These are phyloP conservation scores for Penicillium waksmanii DNA, from an alignment of 495 filamentous ascomycete species.

Conservation along the genomic window DNA sequence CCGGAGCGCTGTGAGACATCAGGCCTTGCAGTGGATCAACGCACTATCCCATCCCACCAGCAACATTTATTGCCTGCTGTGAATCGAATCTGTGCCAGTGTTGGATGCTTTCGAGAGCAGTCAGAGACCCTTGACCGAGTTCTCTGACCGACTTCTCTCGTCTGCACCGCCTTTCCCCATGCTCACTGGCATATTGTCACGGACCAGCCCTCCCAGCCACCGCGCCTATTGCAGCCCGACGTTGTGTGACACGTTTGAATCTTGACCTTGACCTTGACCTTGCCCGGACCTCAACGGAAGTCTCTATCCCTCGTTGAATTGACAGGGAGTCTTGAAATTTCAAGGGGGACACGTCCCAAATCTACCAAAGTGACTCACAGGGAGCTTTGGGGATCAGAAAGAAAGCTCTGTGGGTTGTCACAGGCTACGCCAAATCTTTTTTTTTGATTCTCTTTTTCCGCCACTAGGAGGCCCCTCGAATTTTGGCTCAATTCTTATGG, in stretches of 20 bases:
- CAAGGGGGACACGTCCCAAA: not conserved
- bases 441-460: not conserved
- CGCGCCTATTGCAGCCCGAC: conserved; percentile 34
- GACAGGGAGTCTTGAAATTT: not conserved
- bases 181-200: conserved; percentile 22
- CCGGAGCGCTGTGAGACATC: conserved; percentile 26
- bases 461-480: conserved; percentile 3
- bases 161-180: conserved; percentile 27
- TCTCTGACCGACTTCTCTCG: conserved; percentile 23
- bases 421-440: conserved; percentile 6
- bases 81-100: not conserved
- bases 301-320: conserved; percentile 4
- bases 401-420: not conserved
- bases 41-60: conserved; percentile 16
- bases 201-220: conserved; percentile 34
- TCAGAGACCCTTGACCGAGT: not conserved
- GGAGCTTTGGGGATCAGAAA: not conserved
- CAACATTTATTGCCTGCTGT: conserved; percentile 13
- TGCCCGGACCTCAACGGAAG: conserved; percentile 4
- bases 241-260: conserved; percentile 34
- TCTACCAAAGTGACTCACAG: not conserved
- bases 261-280: conserved; percentile 4
- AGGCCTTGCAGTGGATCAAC: conserved; percentile 35
- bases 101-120: not conserved
- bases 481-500: conserved; percentile 43